Conservation (phyloP, 768 basidiomycete genomes). For the Russula earlei region DNA sequence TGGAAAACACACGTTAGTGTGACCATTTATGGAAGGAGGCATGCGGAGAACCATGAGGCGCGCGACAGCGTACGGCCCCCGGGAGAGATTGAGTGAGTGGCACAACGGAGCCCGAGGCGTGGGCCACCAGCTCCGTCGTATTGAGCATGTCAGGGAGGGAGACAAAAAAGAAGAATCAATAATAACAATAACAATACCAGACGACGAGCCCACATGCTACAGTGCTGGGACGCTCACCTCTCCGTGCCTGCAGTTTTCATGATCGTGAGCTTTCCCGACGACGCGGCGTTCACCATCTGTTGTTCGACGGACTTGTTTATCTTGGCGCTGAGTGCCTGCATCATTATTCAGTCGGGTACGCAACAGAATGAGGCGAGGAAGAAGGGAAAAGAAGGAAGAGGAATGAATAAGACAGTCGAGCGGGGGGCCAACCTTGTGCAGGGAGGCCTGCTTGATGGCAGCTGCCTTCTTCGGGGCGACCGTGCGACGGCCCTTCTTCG, state of each 20-base stretch:
- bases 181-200: background rate
- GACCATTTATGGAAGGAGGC: slow-evolving; percentile 5
- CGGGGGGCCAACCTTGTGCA: slow-evolving; percentile 47
- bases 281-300: slow-evolving; percentile 86
- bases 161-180: background rate
- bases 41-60: slow-evolving; percentile 12
- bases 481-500: slow-evolving; percentile 71
- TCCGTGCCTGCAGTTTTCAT: slow-evolving; percentile 63
- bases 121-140: background rate
- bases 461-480: slow-evolving; percentile 76
- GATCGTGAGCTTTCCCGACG: slow-evolving; percentile 82
- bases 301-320: slow-evolving; percentile 88
- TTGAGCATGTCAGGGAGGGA: background rate
- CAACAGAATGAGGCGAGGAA: background rate
- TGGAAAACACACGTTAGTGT: slow-evolving; percentile 7
- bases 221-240: slow-evolving; percentile 21
- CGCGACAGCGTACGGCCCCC: background rate
- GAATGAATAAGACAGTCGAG: background rate
- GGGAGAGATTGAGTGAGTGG: background rate
- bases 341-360: background rate
- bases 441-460: slow-evolving; percentile 62
- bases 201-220: background rate
- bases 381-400: background rate
- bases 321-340: slow-evolving; percentile 75
- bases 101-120: background rate